Evolutionary conservation across 805 yeast species (phyloP).

Genomic region (Candida saitoana): DNA sequence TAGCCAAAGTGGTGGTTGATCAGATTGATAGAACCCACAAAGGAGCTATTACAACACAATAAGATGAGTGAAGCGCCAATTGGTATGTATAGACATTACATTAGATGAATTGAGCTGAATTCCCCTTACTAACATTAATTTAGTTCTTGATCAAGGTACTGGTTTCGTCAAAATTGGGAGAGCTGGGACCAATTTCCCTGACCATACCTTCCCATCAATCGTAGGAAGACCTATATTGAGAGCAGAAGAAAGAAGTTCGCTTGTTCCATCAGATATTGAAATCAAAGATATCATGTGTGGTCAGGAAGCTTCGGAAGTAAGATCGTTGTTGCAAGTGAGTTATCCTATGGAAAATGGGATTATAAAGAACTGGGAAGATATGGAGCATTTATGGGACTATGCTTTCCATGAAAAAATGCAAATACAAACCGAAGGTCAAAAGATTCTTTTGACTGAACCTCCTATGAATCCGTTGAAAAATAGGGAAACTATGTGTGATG

Average conservation of each 20-base stretch:
- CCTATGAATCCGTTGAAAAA: conserved; percentile 95
- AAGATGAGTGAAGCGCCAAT: conserved; percentile 26
- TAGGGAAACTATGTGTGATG: conserved; percentile 86
- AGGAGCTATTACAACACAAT: not conserved
- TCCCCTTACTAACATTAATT: conserved; percentile 8
- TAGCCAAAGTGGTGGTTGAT: not conserved
- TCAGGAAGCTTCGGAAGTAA: conserved; percentile 85
- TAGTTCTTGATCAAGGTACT: conserved; percentile 97
- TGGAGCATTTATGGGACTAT: conserved; percentile 98
- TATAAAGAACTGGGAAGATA: conserved; percentile 96
- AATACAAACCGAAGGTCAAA: conserved; percentile 66
- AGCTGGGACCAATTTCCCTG: conserved; percentile 96
- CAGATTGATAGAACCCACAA: too few species aligned
- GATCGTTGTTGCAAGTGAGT: conserved; percentile 86
- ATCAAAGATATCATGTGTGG: conserved; percentile 98
- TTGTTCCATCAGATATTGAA: conserved; percentile 57
- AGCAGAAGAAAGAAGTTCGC: conserved; percentile 80
- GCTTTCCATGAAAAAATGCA: conserved; percentile 91
- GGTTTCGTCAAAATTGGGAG: conserved; percentile 97
- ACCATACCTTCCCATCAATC: conserved; percentile 92
- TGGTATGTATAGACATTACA: conserved; percentile 19
- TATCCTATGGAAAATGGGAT: conserved; percentile 99
- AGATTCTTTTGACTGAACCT: conserved; percentile 90
- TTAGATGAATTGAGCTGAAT: not conserved
- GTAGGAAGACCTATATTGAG: conserved; percentile 96